Evolutionary conservation across 768 basidiomycete genomes (phyloP), one percentile per base, ranked within the genome.

Genomic region (Lactarius hengduanensis): DNA sequence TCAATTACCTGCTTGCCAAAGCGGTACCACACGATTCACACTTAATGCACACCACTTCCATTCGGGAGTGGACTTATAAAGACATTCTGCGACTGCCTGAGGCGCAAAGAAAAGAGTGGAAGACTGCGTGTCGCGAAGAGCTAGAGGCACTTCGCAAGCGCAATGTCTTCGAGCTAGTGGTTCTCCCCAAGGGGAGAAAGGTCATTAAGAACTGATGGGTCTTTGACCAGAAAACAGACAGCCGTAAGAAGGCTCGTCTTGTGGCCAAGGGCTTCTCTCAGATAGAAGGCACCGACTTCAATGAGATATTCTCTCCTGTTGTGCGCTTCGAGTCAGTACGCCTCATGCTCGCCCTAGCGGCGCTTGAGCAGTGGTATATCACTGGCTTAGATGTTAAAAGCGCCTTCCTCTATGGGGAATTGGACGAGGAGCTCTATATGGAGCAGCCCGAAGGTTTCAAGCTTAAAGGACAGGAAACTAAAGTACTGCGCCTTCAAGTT

Each of bases 211-310:
- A 62, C 43, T 66, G 70, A 15, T 76, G 74, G 71, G 74, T 76
- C 53, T 76, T 69, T 63, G 67, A 62, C 26, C 36, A 66, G 22
- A 77, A 77, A 65, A 53, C 58, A 43, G 70, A 74, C 56, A 65
- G 50, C 13, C 61, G 67, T 62, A 73, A 66, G 55, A 80, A 79
- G 59, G 79, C 74, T 0, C n/a, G 75, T 16, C 58, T 82, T 28
- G 79, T 81, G 1, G 80, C 77, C 1, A 71, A 76, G 67, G 81
- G 82, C 0, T 81, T 74, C 67, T 69, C 71, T 4, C 82, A 82
- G 63, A 45, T 73, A 0, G 72, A 74, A 1, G 78, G 79, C 0
- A 67, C 77, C 22, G 76, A 80, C 54, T 82, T 74, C 60, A 71
- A 72, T 32, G 74, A 78, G 30, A 80, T 75, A 0, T 79, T 73